These are phyloP conservation scores for Penicillium sp. DNA, from an alignment of 2,329 filamentous ascomycete genomes.

Conservation along the genomic window DNA sequence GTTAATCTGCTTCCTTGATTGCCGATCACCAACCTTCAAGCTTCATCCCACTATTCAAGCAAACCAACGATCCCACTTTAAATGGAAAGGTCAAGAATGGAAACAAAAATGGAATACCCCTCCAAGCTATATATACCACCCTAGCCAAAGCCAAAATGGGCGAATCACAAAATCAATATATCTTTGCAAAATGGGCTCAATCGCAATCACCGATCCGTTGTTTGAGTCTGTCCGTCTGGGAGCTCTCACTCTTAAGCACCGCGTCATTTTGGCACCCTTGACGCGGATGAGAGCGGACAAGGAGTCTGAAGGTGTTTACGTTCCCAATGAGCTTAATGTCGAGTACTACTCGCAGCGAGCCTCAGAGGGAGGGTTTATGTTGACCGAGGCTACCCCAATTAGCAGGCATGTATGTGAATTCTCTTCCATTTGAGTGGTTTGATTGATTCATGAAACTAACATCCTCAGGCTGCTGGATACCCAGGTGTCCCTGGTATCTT, in stretches of 20 bases:
- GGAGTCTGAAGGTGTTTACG: conserved; percentile 32
- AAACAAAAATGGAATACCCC: neutral
- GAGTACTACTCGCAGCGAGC: conserved; percentile 38
- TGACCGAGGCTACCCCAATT: conserved; percentile 38
- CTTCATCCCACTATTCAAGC: neutral
- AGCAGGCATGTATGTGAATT: conserved; percentile 24
- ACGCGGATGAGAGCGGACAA: conserved; percentile 31
- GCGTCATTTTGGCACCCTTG: conserved; percentile 29
- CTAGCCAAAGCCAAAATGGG: neutral
- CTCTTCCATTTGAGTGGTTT: no score
- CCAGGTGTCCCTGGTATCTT: conserved; percentile 35
- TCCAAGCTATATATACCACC: neutral
- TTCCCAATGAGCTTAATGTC: conserved; percentile 30
- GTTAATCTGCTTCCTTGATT: neutral
- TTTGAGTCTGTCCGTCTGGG: conserved; percentile 40
- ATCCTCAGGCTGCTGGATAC: conserved; percentile 28
- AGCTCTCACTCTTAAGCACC: conserved; percentile 26
- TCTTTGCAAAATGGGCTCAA: conserved; percentile 25
- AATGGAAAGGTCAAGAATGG: neutral
- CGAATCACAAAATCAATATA: neutral
- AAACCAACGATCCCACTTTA: neutral
- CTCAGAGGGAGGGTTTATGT: conserved; percentile 32
- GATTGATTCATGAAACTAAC: neutral
- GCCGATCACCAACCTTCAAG: neutral
- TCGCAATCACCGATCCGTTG: conserved; percentile 23